Evolutionary conservation across 2,329 filamentous ascomycete genomes (phyloP).

Genomic region (Stachybotrys chlorohalonatus): DNA sequence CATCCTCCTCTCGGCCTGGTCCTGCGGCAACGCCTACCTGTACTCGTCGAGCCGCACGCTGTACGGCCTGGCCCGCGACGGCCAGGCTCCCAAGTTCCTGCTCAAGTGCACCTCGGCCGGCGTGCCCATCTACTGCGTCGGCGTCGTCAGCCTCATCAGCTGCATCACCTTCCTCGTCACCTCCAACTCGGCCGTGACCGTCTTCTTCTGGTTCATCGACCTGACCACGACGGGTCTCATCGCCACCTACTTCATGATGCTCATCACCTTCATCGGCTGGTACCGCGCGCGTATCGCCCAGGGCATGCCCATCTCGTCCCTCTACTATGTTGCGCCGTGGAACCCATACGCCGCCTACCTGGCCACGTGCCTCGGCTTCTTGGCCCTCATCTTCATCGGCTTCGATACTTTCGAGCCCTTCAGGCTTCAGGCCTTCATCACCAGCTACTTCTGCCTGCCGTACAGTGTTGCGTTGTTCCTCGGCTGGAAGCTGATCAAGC

Average conservation of each 20-base stretch:
- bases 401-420: constrained; percentile 43
- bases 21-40: constrained; percentile 37
- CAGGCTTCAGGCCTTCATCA: constrained; percentile 34
- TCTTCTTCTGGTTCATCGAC: constrained; percentile 39
- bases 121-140: constrained; percentile 43
- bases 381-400: constrained; percentile 45
- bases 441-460: constrained; percentile 39
- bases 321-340: constrained; percentile 37
- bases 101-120: constrained; percentile 45
- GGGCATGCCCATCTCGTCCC: constrained; percentile 26
- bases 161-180: constrained; percentile 37
- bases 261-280: constrained; percentile 28
- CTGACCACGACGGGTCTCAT: constrained; percentile 41
- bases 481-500: constrained; percentile 57
- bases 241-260: constrained; percentile 39
- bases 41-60: constrained; percentile 33
- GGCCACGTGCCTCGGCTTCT: constrained; percentile 31
- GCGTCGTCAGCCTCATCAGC: constrained; percentile 31
- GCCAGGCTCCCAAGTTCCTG: constrained; percentile 27
- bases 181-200: constrained; percentile 28
- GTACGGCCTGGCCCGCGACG: constrained; percentile 12
- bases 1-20: constrained; percentile 37
- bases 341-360: constrained; percentile 41
- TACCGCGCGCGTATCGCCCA: constrained; percentile 38
- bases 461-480: constrained; percentile 48